Evolutionary conservation across 176 grass and related monocot species (phyloP), one percentile per base, ranked within the genome.

Genomic region (Carex littledalei): DNA sequence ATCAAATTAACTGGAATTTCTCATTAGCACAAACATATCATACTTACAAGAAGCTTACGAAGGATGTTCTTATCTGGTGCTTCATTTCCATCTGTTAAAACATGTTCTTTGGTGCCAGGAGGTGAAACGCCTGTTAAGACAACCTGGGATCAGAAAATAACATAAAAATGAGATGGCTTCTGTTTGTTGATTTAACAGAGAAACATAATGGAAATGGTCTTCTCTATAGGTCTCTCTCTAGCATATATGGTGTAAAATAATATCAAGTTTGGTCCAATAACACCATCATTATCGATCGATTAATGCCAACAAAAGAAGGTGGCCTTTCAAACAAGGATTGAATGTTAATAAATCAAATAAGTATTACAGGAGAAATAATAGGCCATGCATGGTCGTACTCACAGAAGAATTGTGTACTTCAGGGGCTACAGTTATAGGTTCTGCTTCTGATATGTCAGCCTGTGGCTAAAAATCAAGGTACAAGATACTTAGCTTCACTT

Each of bases 31-130:
- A 24, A 78, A 65, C 8, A 43, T 2, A 57, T 92, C 70, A 54
- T 59, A 91, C 90, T 94, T 88, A 99, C 97, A 92, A 99, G 93
- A 92, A 99, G 91, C 87, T 92, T 99, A 64, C 97, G 87, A 32
- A 99, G 81, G 80, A 95, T 81, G 18, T 71, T 82, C 60, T 94
- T 95, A 62, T 94, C 87, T 26, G 90, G 54, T 63, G 70, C 73
- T 85, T 71, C 32, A 6, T 84, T 88, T 70, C 78, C 86, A 82
- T 90, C 88, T 73, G 69, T 89, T 37, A 84, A 32, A 61, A 89
- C 85, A 0, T 77, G 67, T 69, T 92, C 78, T 18, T n/a, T 79
- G 67, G 84, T 87, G 37, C 81, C 87, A 15, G 56, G 56, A 84
- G 58, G 72, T 50, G 54, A 55, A 14, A 91, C 88, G 43, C 88